These are phyloP conservation scores for Blepharisma japonicum DNA, from an alignment of 73 alveolate species.

Conservation along the genomic window DNA sequence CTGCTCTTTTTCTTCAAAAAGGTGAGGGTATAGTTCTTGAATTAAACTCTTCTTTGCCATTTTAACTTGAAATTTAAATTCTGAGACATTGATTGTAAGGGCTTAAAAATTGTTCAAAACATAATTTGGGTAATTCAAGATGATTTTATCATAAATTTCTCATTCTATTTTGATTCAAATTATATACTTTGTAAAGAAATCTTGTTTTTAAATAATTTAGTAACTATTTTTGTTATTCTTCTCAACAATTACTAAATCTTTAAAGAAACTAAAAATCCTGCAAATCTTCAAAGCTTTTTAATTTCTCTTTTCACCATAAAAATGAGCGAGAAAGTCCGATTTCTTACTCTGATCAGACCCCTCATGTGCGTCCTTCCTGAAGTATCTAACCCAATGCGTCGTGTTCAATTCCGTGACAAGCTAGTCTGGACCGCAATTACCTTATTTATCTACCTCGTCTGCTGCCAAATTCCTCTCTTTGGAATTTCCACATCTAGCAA, in stretches of 20 bases:
- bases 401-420: conserved; percentile 73
- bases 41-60: not conserved
- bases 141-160: too few species aligned
- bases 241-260: too few species aligned
- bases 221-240: too few species aligned
- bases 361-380: conserved; percentile 97
- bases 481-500: conserved; percentile 77
- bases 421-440: conserved; percentile 98
- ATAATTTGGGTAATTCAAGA: too few species aligned
- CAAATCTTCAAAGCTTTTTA: too few species aligned
- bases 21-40: conserved; percentile 22
- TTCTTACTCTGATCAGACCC: conserved; percentile 86
- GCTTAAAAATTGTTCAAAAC: too few species aligned
- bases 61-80: not conserved
- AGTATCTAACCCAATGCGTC: conserved; percentile 91
- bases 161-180: too few species aligned
- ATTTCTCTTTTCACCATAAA: not conserved
- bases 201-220: too few species aligned
- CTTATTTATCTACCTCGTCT: conserved; percentile 95
- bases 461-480: conserved; percentile 99
- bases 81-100: too few species aligned
- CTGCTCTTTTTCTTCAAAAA: not conserved
- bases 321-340: conserved; percentile 66
- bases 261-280: too few species aligned
- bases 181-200: too few species aligned